These are phyloP conservation scores for Microbotryum scabiosae DNA, from an alignment of 1,284 basidiomycete genomes.

Conservation along the genomic window DNA sequence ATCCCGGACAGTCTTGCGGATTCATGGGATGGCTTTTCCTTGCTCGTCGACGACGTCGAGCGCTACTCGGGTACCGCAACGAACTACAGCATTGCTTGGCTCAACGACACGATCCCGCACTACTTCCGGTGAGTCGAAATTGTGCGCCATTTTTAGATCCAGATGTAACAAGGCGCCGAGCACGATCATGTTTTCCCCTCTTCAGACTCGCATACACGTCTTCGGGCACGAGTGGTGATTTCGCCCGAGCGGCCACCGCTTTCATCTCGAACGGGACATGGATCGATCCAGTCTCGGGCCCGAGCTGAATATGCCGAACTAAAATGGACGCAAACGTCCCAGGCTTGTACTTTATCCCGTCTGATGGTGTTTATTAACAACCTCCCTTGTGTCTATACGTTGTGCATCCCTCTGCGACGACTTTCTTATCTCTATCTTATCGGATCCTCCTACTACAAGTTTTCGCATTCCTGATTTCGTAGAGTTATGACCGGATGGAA, in stretches of 20 bases:
- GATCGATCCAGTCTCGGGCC: conserved; percentile 40
- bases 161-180: background rate
- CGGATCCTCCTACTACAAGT: too few relatives aligned
- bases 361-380: too few relatives aligned
- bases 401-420: too few relatives aligned
- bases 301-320: conserved; percentile 2
- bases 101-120: conserved; percentile 59
- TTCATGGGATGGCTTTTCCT: conserved; percentile 53
- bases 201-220: conserved; percentile 40
- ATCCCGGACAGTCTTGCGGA: conserved; percentile 44
- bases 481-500: too few relatives aligned
- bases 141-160: background rate
- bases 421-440: too few relatives aligned
- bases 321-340: too few relatives aligned
- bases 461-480: too few relatives aligned
- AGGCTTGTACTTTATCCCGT: too few relatives aligned
- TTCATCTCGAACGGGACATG: conserved; percentile 69
- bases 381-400: too few relatives aligned
- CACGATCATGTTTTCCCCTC: background rate
- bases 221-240: conserved; percentile 57
- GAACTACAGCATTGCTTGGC: conserved; percentile 57
- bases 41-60: conserved; percentile 78
- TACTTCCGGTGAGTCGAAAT: conserved; percentile 49
- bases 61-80: conserved; percentile 58
- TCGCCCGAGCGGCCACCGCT: conserved; percentile 66